phyloP scores from a whole-genome alignment of 441 rosid genomes.

The Heliophila coronopifolia region DNA sequence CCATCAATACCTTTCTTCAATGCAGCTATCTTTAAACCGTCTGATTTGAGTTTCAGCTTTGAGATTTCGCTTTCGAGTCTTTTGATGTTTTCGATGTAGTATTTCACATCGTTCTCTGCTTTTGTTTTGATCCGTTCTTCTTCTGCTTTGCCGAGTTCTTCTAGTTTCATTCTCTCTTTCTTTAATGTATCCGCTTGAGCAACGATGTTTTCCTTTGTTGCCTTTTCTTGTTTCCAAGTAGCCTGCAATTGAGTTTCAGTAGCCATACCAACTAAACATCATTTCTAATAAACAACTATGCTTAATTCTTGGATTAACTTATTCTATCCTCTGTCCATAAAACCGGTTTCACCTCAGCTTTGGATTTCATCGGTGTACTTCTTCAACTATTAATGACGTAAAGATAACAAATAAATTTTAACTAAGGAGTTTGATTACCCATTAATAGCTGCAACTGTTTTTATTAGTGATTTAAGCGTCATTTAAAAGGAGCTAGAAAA shows the following conservation, averaged over 20 bases:
- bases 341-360: too few species aligned
- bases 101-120: conserved; percentile 56
- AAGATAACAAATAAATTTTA: too few species aligned
- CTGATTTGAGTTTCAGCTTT: conserved; percentile 63
- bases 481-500: too few species aligned
- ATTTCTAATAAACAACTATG: neutral
- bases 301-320: conserved; percentile 1
- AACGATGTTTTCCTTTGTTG: conserved; percentile 49
- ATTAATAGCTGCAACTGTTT: too few species aligned
- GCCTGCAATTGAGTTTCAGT: conserved; percentile 48
- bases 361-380: too few species aligned
- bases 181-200: conserved; percentile 42
- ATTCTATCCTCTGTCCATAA: too few species aligned
- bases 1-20: conserved; percentile 68
- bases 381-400: too few species aligned
- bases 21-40: conserved; percentile 73
- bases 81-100: conserved; percentile 56
- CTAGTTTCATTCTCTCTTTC: conserved; percentile 63
- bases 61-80: conserved; percentile 73
- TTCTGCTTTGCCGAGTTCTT: conserved; percentile 53
- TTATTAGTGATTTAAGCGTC: too few species aligned
- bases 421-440: too few species aligned
- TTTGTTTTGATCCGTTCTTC: conserved; percentile 55
- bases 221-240: conserved; percentile 72
- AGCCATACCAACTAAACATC: conserved; percentile 5